Evolutionary conservation across 345 rosid species (phyloP).

Genomic region (Lepidium didymum): DNA sequence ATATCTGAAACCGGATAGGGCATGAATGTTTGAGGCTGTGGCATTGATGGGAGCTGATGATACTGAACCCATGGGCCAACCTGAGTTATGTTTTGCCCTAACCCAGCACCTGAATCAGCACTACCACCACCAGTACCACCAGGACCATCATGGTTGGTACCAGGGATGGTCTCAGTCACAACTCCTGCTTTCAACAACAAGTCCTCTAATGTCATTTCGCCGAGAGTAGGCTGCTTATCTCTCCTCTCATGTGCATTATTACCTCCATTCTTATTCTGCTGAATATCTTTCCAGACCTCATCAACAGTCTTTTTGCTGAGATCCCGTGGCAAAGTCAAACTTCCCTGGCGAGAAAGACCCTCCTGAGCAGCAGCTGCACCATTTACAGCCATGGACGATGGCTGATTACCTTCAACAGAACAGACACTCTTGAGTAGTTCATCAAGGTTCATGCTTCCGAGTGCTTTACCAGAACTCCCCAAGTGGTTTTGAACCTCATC

Average conservation of each 20-base stretch:
- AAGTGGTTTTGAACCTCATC: constrained; percentile 91
- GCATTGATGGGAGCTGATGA: constrained; percentile 58
- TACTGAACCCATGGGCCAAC: constrained; percentile 88
- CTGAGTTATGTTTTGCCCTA: constrained; percentile 45
- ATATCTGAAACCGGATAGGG: constrained; percentile 64
- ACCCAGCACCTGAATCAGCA: constrained; percentile 37
- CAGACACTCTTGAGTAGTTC: constrained; percentile 89
- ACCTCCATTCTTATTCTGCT: constrained; percentile 52
- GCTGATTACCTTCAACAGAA: constrained; percentile 74
- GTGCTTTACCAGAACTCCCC: constrained; percentile 82
- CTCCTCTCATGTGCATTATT: constrained; percentile 39
- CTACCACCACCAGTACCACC: constrained; percentile 30
- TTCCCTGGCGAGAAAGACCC: constrained; percentile 60
- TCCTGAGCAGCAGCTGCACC: constrained; percentile 22
- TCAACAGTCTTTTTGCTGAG: constrained; percentile 92
- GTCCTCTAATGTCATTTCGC: constrained; percentile 97
- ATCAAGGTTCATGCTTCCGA: constrained; percentile 91
- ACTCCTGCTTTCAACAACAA: constrained; percentile 91
- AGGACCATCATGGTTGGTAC: constrained; percentile 34
- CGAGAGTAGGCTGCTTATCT: constrained; percentile 75
- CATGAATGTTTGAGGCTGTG: constrained; percentile 59
- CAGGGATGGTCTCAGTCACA: constrained; percentile 53
- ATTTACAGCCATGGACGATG: constrained; percentile 22
- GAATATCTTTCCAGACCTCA: constrained; percentile 97
- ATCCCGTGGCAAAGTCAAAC: constrained; percentile 54